Evolutionary conservation across 768 basidiomycete species (phyloP).

Genomic region (Naganishia vishniacii): DNA sequence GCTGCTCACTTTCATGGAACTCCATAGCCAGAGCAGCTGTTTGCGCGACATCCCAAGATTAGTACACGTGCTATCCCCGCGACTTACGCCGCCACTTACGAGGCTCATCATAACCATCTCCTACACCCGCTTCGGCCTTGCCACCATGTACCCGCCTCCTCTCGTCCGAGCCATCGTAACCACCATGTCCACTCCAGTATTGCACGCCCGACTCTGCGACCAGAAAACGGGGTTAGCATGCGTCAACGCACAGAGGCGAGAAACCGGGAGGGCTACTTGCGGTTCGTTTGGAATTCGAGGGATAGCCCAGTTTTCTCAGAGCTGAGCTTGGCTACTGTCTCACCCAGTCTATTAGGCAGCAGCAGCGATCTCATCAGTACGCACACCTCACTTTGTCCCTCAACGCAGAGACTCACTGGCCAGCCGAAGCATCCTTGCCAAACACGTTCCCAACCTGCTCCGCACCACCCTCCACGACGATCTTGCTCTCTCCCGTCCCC

Average conservation of each 20-base stretch:
- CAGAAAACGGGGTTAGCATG: too few species aligned
- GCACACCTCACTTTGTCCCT: too few species aligned
- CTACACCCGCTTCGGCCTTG: conserved; percentile 13
- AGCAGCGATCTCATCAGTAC: not conserved
- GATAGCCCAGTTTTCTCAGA: conserved; percentile 22
- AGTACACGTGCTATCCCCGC: too few species aligned
- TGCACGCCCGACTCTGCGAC: conserved; percentile 25
- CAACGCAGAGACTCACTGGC: conserved; percentile 26
- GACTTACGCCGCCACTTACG: conserved; percentile 2
- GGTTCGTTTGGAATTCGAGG: conserved; percentile 20
- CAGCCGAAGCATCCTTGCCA: conserved; percentile 6
- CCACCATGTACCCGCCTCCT: conserved; percentile 25
- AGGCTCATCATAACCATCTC: conserved; percentile 22
- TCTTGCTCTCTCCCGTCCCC: conserved; percentile 14
- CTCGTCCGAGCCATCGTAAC: conserved; percentile 24
- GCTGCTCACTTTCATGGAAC: conserved; percentile 24
- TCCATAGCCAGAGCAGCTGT: conserved; percentile 25
- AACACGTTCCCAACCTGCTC: conserved; percentile 22
- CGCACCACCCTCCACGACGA: conserved; percentile 8
- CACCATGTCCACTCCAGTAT: conserved; percentile 27
- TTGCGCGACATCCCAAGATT: too few species aligned
- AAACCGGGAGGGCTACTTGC: not conserved
- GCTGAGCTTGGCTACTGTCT: conserved; percentile 13
- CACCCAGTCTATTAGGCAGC: not conserved
- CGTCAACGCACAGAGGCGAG: too few species aligned